A percentile compares a stretch with the other conserved stretches of the same genome.
Evolutionary conservation across 2,329 filamentous ascomycete species (phyloP).

Genomic region (Phaeomoniella chlamydospora): DNA sequence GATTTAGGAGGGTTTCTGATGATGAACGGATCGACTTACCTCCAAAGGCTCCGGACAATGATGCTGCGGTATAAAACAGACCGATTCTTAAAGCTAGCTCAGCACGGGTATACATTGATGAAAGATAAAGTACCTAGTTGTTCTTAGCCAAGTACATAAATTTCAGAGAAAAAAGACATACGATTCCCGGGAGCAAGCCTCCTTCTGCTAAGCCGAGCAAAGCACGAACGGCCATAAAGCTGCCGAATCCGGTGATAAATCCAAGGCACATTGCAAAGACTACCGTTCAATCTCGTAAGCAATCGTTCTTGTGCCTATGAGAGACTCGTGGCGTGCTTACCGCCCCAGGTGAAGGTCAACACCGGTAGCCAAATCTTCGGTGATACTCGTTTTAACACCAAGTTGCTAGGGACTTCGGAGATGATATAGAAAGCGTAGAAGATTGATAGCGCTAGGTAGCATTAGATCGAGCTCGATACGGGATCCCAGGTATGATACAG

Average conservation of each 20-base stretch:
- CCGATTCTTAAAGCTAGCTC: conserved; percentile 51
- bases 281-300: too few relatives aligned
- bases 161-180: conserved; percentile 14
- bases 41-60: conserved; percentile 50
- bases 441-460: conserved; percentile 30
- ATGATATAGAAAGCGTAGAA: conserved; percentile 36
- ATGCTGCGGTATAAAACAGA: conserved; percentile 54
- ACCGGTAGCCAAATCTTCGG: conserved; percentile 6
- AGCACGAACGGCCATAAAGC: conserved; percentile 48
- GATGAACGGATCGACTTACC: conserved; percentile 18
- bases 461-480: not conserved
- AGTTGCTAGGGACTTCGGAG: conserved; percentile 49
- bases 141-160: conserved; percentile 9
- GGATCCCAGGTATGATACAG: conserved; percentile 5
- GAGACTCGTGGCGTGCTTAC: too few relatives aligned
- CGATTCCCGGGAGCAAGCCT: conserved; percentile 52
- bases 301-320: too few relatives aligned
- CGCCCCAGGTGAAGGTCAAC: not conserved
- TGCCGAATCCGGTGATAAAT: conserved; percentile 24
- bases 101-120: conserved; percentile 43
- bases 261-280: conserved; percentile 18
- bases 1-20: not conserved
- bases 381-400: conserved; percentile 36
- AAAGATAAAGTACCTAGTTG: conserved; percentile 44
- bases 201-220: conserved; percentile 50